These are phyloP conservation scores for Fraxinus floribunda DNA, from an alignment of 305 asterid species.

Conservation along the genomic window DNA sequence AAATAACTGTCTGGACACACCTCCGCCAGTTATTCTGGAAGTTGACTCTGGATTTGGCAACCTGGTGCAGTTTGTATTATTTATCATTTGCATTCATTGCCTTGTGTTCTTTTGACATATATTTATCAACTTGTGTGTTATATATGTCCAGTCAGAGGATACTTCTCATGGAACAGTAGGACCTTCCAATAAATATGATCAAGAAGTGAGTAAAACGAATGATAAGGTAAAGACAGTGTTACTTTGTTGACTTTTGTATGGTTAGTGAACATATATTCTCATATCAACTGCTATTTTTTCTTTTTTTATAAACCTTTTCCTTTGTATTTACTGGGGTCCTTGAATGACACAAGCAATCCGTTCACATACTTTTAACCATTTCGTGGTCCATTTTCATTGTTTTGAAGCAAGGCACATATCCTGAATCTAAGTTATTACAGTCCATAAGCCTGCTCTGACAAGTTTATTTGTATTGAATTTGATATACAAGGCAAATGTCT, in stretches of 20 bases:
- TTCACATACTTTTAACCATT: neutral
- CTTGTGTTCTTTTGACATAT: constrained; percentile 8
- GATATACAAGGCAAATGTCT: neutral
- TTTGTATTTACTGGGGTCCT: neutral
- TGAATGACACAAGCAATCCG: neutral
- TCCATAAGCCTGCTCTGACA: neutral
- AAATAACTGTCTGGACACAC: constrained; percentile 45
- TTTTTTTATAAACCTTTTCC: neutral
- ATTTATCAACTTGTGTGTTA: constrained; percentile 18
- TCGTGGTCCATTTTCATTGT: neutral
- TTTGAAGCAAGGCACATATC: neutral
- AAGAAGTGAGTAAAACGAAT: constrained; percentile 55
- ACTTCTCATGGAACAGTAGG: constrained; percentile 68
- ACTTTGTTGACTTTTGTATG: neutral
- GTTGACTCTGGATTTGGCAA: constrained; percentile 52
- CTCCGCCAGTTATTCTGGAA: constrained; percentile 53
- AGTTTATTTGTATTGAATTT: neutral
- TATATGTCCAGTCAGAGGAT: constrained; percentile 59
- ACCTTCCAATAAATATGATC: constrained; percentile 63
- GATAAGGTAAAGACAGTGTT: constrained; percentile 55
- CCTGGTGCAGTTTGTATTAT: constrained; percentile 41
- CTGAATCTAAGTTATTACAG: neutral
- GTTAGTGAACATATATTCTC: neutral
- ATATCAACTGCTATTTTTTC: neutral
- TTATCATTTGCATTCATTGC: neutral